Percentiles rank a stretch among this genome's conserved stretches.
These are phyloP conservation scores for Rheum nobile DNA, from an alignment of 148 eudicot species.

Conservation along the genomic window DNA sequence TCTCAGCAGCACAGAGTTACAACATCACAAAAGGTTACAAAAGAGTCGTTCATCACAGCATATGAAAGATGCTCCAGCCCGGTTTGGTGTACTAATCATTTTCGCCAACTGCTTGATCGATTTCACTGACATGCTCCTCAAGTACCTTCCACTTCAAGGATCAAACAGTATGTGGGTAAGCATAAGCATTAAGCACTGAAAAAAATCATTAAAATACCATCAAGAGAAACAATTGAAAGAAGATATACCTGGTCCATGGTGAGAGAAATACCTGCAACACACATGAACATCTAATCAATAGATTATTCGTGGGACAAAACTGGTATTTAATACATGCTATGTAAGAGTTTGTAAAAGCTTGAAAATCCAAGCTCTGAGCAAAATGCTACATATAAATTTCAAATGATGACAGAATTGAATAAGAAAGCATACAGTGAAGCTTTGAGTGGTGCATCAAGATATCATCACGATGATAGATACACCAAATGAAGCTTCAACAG, in stretches of 20 bases:
- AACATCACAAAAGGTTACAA: background rate
- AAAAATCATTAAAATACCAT: background rate
- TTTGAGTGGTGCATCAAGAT: background rate
- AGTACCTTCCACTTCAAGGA: background rate
- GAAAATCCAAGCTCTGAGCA: background rate
- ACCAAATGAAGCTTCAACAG: background rate
- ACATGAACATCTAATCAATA: background rate
- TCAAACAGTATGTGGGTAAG: background rate
- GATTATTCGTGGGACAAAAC: background rate
- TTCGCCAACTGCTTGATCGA: background rate
- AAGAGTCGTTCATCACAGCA: background rate
- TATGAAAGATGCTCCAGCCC: background rate
- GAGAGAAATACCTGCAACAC: background rate
- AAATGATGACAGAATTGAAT: background rate
- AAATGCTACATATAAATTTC: background rate
- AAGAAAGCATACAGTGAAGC: background rate
- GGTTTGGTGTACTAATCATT: background rate
- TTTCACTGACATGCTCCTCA: constrained; percentile 1
- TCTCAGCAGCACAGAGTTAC: background rate
- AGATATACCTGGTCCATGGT: constrained; percentile 6
- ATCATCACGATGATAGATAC: background rate
- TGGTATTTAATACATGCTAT: background rate
- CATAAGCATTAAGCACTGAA: no score
- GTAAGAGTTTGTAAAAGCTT: background rate
- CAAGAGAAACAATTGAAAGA: background rate